phyloP scores from a whole-genome alignment of 2,329 filamentous ascomycete genomes.

The Alternaria atra region DNA sequence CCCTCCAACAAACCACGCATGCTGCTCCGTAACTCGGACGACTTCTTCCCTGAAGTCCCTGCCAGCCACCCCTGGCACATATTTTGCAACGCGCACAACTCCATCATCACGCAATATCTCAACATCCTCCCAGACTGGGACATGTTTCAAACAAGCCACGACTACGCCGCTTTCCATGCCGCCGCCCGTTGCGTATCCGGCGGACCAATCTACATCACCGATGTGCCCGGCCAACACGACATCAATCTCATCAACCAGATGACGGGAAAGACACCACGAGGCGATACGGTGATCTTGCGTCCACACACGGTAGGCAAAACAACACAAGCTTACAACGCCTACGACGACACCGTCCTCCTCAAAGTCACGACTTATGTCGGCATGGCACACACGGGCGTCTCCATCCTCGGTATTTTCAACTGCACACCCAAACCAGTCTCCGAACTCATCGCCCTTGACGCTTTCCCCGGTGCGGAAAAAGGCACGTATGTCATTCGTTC shows the following conservation, averaged over 20 bases:
- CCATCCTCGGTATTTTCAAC: conserved; percentile 88
- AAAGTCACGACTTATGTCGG: conserved; percentile 84
- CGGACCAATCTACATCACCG: conserved; percentile 93
- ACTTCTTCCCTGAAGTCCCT: conserved; percentile 87
- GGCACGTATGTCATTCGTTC: conserved; percentile 75
- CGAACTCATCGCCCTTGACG: conserved; percentile 74
- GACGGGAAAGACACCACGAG: conserved; percentile 75
- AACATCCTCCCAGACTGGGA: conserved; percentile 89
- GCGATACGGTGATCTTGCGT: conserved; percentile 81
- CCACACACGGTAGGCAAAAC: conserved; percentile 78
- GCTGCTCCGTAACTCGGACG: conserved; percentile 83
- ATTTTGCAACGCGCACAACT: conserved; percentile 92
- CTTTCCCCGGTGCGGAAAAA: conserved; percentile 75
- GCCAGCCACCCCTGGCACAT: conserved; percentile 93
- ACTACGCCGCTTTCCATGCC: conserved; percentile 84
- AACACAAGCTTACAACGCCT: conserved; percentile 76
- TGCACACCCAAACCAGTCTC: conserved; percentile 68
- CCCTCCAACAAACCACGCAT: conserved; percentile 77
- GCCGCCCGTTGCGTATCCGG: conserved; percentile 89
- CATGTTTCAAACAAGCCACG: conserved; percentile 74
- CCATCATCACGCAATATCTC: conserved; percentile 80
- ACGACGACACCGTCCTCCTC: conserved; percentile 76
- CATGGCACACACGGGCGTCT: conserved; percentile 71
- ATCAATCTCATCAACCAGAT: conserved; percentile 79
- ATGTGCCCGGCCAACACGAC: conserved; percentile 84